Conservation (phyloP, 306 rosid species). For the Prunus mira region DNA sequence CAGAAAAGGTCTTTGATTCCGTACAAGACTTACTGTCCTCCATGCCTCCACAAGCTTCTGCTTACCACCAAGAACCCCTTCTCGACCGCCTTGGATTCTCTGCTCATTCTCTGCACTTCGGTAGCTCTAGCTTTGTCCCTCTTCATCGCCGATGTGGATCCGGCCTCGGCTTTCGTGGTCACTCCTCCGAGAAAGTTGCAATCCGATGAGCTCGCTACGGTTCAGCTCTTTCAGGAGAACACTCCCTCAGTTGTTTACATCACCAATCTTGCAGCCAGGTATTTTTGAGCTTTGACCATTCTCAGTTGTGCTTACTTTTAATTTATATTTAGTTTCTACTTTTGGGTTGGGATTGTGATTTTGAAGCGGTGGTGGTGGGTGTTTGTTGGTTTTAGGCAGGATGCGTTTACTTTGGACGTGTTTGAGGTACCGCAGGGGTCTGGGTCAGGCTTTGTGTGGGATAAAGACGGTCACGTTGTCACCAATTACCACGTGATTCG, state of each 20-base stretch:
- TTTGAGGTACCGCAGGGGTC: slow-evolving; percentile 98
- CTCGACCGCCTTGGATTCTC: slow-evolving; percentile 36
- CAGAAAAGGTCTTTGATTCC: not conserved
- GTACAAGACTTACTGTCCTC: not conserved
- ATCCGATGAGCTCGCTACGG: slow-evolving; percentile 93
- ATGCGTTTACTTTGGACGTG: slow-evolving; percentile 89
- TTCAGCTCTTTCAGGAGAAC: slow-evolving; percentile 85
- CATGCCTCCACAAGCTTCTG: slow-evolving; percentile 5
- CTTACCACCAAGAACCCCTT: slow-evolving; percentile 4
- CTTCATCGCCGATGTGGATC: slow-evolving; percentile 52
- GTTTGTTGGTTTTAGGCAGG: slow-evolving; percentile 65
- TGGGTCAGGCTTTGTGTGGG: slow-evolving; percentile 98
- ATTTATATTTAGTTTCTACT: not conserved
- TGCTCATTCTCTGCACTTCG: slow-evolving; percentile 64
- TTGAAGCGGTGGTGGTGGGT: slow-evolving; percentile 5
- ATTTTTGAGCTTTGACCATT: not conserved
- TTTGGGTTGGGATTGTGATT: not conserved
- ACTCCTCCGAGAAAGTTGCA: slow-evolving; percentile 69
- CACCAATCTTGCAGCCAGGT: slow-evolving; percentile 89
- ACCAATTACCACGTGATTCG: slow-evolving; percentile 97
- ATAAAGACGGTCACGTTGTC: slow-evolving; percentile 72
- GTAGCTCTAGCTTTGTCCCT: slow-evolving; percentile 66
- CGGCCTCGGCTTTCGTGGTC: slow-evolving; percentile 81
- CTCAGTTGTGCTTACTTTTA: not conserved
- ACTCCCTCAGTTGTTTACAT: slow-evolving; percentile 94